A percentile compares a stretch with the other conserved stretches of the same genome.
These are phyloP conservation scores for Paraphysoderma sedebokerense DNA, from an alignment of 371 early-diverging fungal genomes.

Conservation along the genomic window DNA sequence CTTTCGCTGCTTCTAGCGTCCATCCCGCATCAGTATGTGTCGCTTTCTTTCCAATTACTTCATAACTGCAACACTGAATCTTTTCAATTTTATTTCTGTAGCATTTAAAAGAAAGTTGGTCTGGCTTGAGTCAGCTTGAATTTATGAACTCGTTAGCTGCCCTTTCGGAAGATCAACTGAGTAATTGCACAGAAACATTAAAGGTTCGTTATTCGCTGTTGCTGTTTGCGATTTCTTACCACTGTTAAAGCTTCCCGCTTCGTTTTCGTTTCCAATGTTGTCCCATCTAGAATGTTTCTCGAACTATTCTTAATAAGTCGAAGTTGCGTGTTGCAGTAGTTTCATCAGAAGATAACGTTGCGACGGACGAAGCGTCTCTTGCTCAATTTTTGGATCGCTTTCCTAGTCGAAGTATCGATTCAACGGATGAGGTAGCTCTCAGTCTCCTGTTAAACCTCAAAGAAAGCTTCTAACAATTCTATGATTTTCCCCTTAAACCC, in stretches of 20 bases:
- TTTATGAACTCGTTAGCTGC: no score
- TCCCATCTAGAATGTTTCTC: no score
- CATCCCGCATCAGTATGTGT: constrained; percentile 30
- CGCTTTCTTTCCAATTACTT: constrained; percentile 2
- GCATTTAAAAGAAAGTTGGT: constrained; percentile 29
- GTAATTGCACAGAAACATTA: constrained; percentile 38
- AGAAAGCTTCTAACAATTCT: background rate
- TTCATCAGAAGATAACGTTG: constrained; percentile 37
- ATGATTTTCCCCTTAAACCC: background rate
- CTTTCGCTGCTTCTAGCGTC: constrained; percentile 46
- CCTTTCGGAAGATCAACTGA: constrained; percentile 38
- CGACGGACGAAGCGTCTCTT: constrained; percentile 36
- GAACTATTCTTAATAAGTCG: constrained; percentile 15
- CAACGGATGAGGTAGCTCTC: constrained; percentile 8
- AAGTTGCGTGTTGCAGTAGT: constrained; percentile 48
- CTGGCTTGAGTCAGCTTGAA: constrained; percentile 62
- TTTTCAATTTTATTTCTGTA: background rate
- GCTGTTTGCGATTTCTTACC: no score
- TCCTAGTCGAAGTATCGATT: constrained; percentile 8
- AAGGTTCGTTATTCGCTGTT: no score
- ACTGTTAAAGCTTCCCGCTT: no score
- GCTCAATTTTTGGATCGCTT: constrained; percentile 28
- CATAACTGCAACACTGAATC: no score
- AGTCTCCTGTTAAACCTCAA: constrained; percentile 2
- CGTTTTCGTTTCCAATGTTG: no score